Evolutionary conservation across 768 basidiomycete species (phyloP), one percentile per base, ranked within the genome.

Genomic region (Amanita rimosa): DNA sequence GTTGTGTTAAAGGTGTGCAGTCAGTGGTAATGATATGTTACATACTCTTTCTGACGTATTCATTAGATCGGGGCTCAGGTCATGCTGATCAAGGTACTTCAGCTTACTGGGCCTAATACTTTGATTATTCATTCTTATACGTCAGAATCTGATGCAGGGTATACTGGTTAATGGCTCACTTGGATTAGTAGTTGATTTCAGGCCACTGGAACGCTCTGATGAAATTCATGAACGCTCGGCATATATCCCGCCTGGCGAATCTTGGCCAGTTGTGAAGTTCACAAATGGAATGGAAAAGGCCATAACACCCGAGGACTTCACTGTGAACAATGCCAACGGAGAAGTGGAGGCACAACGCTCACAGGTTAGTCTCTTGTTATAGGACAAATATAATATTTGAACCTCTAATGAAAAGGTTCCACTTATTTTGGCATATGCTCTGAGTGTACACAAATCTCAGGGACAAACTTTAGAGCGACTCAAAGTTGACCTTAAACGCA

Each of bases 361-460:
- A 17, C 83, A 85, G 68, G 81, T 81, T 43, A 35, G 60, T 36
- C 31, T 47, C 33, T 35, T 24, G 8, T 34, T 13, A 17, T 14
- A 7, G 11, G 22, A 22, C 3, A 26, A 17, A 31, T 13, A 4
- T 13, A 22, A 10, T 46, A 9, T 42, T 19, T 39, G 29, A 21
- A 31, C 10, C 17, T 17, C 37, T 31, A 38, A 44, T 38, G 39
- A 52, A 8, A 54, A 86, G 80, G 56, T 89, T 1, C 85, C 86
- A 0, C 62, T 94, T 3, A 85, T 88, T 43, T 72, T 91, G n/a
- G 81, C 91, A 0, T 93, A 89, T 85, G 89, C 90, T 0, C 70
- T 93, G 60, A 84, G 82, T 42, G 81, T 93, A 31, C 89, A 93
- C 65, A 94, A 94, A 60, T 84, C 83, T 4, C 92, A 95, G 60